Base-by-base conservation (phyloP, 2,329 filamentous ascomycete species). In the Didymella pomorum region DNA sequence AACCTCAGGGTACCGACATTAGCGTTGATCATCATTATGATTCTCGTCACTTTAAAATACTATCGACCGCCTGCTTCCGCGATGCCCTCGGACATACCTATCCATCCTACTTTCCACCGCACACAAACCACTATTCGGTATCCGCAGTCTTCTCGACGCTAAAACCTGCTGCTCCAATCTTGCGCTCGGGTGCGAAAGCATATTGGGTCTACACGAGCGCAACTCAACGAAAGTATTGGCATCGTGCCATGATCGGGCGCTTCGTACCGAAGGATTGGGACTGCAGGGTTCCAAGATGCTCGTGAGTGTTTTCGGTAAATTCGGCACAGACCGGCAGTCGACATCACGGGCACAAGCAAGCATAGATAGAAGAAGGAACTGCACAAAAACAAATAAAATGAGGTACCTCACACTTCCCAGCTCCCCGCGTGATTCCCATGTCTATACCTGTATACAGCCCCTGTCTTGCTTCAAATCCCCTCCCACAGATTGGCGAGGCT, bases 1-100 rank as follows among this genome's bases (percentile, higher is more conserved):
- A 66, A 67, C 74, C 73, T 71, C 72, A 76, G 69, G 74, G 74
- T 75, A 71, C 71, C 70, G 65, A 70, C 68, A 63, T 74, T 76
- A 75, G 70, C 66, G 71, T 75, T 74, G 68, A 75, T 65, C 69
- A 76, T 74, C 58, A 53, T 69, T 74, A 74, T 69, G 65, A 61
- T 57, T 51, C 58, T 66, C 66, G 63, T 42, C 29, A 45, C 14
- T 43, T 52, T 62, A 52, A 43, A 60, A 44, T 49, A 43, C n/a
- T 62, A 42, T 50, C 51, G 28, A 42, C 39, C 21, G 56, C 45
- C 46, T 53, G 41, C 43, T 59, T 64, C 52, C 39, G 59, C 55
- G 52, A 45, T 50, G 48, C 54, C 44, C 28, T 42, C 50, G 47
- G 48, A 63, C 60, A 63, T 59, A 53, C 64, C 66, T 70, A 71